A percentile compares a stretch with the other conserved stretches of the same genome.
phyloP scores from a whole-genome alignment of 2,329 filamentous ascomycete species.

The Fusarium sp. region DNA sequence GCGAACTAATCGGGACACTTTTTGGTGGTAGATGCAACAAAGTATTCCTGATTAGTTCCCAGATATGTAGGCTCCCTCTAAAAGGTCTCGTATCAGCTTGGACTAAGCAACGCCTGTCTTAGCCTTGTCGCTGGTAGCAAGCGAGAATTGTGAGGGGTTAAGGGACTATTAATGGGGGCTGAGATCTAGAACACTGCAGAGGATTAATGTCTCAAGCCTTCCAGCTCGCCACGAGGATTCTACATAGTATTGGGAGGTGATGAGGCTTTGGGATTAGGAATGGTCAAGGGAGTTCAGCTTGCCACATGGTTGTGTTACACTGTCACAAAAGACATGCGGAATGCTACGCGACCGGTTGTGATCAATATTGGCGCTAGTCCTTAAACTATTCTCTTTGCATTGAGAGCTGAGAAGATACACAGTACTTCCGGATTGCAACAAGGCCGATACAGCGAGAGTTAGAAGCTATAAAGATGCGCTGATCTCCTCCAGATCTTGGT shows the following conservation, averaged over 20 bases:
- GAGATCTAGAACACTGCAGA: background rate
- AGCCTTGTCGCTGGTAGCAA: background rate
- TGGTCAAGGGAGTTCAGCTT: background rate
- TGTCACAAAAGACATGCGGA: background rate
- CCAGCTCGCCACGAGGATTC: background rate
- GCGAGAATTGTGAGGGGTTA: background rate
- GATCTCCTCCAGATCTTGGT: background rate
- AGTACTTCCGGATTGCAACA: too few species aligned
- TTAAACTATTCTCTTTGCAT: background rate
- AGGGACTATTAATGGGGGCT: background rate
- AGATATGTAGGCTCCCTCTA: background rate
- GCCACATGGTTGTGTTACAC: background rate
- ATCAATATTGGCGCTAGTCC: background rate
- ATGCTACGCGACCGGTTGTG: background rate
- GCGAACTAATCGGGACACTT: too few species aligned
- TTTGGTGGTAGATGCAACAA: too few species aligned
- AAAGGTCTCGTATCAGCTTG: background rate
- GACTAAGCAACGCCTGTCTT: slow-evolving; percentile 1
- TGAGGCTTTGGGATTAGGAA: background rate
- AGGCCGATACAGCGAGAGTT: too few species aligned
- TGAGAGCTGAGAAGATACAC: background rate
- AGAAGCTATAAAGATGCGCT: background rate
- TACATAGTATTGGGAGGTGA: background rate
- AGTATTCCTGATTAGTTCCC: too few species aligned
- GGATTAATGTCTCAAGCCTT: background rate